Evolutionary conservation across 805 yeast genomes (phyloP).

Genomic region (Ogataea ganodermae): DNA sequence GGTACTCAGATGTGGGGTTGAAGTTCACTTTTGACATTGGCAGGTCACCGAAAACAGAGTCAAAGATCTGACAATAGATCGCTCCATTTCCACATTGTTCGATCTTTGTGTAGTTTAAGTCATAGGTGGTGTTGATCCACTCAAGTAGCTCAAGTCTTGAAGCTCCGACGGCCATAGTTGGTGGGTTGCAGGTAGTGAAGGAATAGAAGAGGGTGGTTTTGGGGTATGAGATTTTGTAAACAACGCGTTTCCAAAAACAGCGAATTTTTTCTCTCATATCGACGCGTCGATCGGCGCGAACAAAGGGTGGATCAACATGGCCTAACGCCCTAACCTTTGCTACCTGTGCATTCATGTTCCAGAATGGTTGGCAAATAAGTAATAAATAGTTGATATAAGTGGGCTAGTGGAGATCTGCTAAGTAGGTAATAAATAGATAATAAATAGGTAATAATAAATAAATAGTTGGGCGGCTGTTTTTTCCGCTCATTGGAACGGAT

Average conservation of each 20-base stretch:
- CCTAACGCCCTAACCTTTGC: too few relatives aligned
- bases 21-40: constrained; percentile 80
- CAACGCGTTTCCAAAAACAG: constrained; percentile 15
- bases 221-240: constrained; percentile 10
- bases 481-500: constrained; percentile 17
- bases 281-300: constrained; percentile 17
- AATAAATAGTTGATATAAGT: background rate
- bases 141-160: constrained; percentile 80
- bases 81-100: constrained; percentile 98
- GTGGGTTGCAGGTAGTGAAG: background rate
- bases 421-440: constrained; percentile 1
- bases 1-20: constrained; percentile 71
- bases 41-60: constrained; percentile 78
- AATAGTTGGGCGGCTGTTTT: background rate
- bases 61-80: constrained; percentile 89
- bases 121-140: constrained; percentile 80
- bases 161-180: constrained; percentile 51
- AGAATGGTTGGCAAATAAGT: too few relatives aligned
- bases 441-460: constrained; percentile 8
- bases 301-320: background rate
- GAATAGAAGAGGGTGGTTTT: background rate
- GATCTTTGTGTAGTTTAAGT: constrained; percentile 67
- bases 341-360: too few relatives aligned
- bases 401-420: background rate
- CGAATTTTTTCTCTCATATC: constrained; percentile 9